Percentiles rank a stretch among this genome's conserved stretches.
phyloP scores from a whole-genome alignment of 352 stramenopile species.

The Pythium utonaiense region DNA sequence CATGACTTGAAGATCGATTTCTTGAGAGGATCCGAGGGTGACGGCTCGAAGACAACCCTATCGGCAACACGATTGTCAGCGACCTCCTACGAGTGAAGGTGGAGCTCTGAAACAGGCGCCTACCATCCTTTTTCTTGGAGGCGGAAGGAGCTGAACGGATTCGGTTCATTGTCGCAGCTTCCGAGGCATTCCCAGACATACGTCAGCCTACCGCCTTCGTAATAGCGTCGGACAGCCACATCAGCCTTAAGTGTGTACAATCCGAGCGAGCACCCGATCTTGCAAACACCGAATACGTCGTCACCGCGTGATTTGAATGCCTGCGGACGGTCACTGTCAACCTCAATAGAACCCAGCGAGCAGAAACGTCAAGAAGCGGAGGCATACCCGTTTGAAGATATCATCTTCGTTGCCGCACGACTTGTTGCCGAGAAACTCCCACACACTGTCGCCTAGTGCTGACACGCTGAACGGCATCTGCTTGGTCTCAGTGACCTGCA shows the following conservation, averaged over 20 bases:
- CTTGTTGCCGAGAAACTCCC: conserved; percentile 32
- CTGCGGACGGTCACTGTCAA: conserved; percentile 12
- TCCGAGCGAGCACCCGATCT: conserved; percentile 29
- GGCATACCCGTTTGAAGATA: conserved; percentile 33
- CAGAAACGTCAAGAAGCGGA: background rate
- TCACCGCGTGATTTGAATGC: conserved; percentile 38
- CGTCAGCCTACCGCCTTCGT: conserved; percentile 40
- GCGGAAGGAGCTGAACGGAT: conserved; percentile 24
- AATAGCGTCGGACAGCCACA: conserved; percentile 40
- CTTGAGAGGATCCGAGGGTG: conserved; percentile 31
- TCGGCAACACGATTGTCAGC: too few species aligned
- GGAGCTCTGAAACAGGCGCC: conserved; percentile 1
- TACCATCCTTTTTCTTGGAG: conserved; percentile 54
- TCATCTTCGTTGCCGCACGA: conserved; percentile 12
- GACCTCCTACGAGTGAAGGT: too few species aligned
- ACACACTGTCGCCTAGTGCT: conserved; percentile 29
- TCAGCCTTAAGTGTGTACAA: conserved; percentile 34
- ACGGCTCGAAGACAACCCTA: conserved; percentile 47
- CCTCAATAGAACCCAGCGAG: background rate
- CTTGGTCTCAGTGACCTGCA: conserved; percentile 43
- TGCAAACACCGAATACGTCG: conserved; percentile 45
- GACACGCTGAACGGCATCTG: conserved; percentile 31
- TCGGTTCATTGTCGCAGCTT: conserved; percentile 19
- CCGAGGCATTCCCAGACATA: conserved; percentile 51
- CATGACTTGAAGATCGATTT: conserved; percentile 44